Base-by-base conservation (phyloP, 257 asterid genomes). In the Solanum pimpinellifolium region DNA sequence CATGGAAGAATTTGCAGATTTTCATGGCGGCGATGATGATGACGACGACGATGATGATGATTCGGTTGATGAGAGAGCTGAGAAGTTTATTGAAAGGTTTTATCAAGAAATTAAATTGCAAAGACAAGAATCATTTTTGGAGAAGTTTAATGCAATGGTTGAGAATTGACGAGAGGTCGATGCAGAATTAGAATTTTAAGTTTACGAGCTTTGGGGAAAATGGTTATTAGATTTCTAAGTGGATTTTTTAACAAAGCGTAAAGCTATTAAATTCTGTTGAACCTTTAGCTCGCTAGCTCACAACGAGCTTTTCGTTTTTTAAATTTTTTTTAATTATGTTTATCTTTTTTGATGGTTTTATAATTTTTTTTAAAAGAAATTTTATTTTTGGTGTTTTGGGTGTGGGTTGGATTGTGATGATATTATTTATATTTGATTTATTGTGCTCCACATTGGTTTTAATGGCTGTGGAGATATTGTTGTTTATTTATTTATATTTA, bases 11-110 rank as follows among this genome's bases (percentile, higher is more conserved):
- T 29, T 87, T 6, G 56, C 87, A 35, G 91, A 85, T 39, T 88
- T 88, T 41, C n/a, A 52, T 4, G 93, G 83, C 4, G 93, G 86
- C 4, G 39, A 10, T 9, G 68, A 80, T 5, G 83, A n/a, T 1
- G 5, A 65, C 0, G 18, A n/a, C 1, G 13, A 42, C n/a, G 93
- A 88, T 21, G 93, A n/a, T 3, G 92, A 88, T 7, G 92, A 90
- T 39, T 90, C 91, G 21, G 93, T 95, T 90, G 98, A 94, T 90
- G 97, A 94, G 88, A 93, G 93, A 62, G 97, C 98, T 68, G 97
- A 94, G 93, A 92, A 88, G 33, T 94, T 95, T 77, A 95, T 94
- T 89, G 93, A 90, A 92, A 94, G 88, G 80, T 95, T 94, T 82
- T 95, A 95, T 91, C 92, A 93, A 85, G 95, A 95, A 47, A 94